Percentiles rank a stretch among this genome's conserved stretches.
Conservation (phyloP, 73 alveolate species). For the Paramecium biaurelia region DNA sequence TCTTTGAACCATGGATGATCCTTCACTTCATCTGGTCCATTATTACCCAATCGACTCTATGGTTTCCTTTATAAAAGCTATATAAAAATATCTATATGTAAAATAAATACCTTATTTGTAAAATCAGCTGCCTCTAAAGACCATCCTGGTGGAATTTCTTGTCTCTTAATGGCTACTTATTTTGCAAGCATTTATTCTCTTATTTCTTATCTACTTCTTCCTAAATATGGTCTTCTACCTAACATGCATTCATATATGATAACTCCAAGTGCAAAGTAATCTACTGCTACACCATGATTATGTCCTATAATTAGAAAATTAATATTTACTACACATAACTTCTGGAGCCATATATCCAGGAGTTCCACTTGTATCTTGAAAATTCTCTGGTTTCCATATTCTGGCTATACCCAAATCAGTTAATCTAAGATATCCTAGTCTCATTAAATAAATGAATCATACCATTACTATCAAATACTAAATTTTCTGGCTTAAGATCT, state of each 20-base stretch:
- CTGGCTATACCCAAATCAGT: conserved; percentile 96
- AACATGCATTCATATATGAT: conserved; percentile 95
- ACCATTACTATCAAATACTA: conserved; percentile 81
- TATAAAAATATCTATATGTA: not conserved
- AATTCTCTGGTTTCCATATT: conserved; percentile 81
- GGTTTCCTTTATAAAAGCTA: conserved; percentile 86
- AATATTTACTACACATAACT: conserved; percentile 63
- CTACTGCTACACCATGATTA: conserved; percentile 92
- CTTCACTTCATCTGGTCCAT: conserved; percentile 91
- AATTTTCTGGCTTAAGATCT: conserved; percentile 96
- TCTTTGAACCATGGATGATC: conserved; percentile 92
- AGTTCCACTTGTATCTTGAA: conserved; percentile 96
- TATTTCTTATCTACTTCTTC: conserved; percentile 78
- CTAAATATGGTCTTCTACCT: conserved; percentile 92
- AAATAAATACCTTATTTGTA: conserved; percentile 70
- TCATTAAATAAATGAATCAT: not conserved
- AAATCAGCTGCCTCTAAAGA: conserved; percentile 92
- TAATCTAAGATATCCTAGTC: conserved; percentile 82
- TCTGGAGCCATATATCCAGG: conserved; percentile 97
- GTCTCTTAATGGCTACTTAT: conserved; percentile 78
- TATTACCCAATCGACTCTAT: conserved; percentile 84
- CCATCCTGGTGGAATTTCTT: conserved; percentile 91
- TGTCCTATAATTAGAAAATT: conserved; percentile 77
- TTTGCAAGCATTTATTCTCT: conserved; percentile 83
- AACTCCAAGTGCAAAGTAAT: conserved; percentile 94